Evolutionary conservation across 2,329 filamentous ascomycete species (phyloP), one percentile per base, ranked within the genome.

Genomic region (Graphiopsis chlorocephala): DNA sequence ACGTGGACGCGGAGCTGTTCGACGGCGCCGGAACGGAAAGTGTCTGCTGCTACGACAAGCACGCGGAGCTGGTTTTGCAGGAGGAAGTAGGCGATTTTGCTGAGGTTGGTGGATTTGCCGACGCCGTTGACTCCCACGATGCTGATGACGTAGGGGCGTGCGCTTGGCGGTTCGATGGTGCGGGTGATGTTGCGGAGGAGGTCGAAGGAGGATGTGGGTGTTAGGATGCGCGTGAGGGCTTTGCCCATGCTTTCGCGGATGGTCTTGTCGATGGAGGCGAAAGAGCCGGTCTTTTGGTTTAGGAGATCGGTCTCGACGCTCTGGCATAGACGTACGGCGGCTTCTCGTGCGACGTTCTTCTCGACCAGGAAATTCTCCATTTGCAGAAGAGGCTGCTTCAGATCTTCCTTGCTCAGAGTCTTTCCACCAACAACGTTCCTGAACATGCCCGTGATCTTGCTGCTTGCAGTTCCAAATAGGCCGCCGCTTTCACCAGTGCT

Each of bases 41-140:
- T 99, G 77, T 99, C 94, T 71, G 92, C 95, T 11, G 95, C 94
- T 15, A 92, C 94, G 70, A 99, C 92, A 64, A 99, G 85, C 17
- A 99, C 93, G 74, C 91, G 91, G 82, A 97, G 96, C 76, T 96
- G 93, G 82, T 99, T 99, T 78, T 99, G 94, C 33, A 99, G 84
- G 42, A 99, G 84, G 81, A 99, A 99, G 80, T 95, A 99, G 78
- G 93, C 96, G 70, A 99, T 97, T 79, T 99, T 99, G 78, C 92
- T 94, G 42, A 99, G 84, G 76, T 97, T 98, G 61, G 95, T 99
- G 17, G 93, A 97, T 81, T 99, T 99, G 74, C 95, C 95, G 42
- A 99, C 95, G 62, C 95, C 95, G 77, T 99, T 99, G 75, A 99
- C 95, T 67, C 95, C 95, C 50, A 99, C 95, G 67, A 99, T 97